Base-by-base conservation (phyloP, 2,329 filamentous ascomycete species). In the Fusarium protoensiforme region DNA sequence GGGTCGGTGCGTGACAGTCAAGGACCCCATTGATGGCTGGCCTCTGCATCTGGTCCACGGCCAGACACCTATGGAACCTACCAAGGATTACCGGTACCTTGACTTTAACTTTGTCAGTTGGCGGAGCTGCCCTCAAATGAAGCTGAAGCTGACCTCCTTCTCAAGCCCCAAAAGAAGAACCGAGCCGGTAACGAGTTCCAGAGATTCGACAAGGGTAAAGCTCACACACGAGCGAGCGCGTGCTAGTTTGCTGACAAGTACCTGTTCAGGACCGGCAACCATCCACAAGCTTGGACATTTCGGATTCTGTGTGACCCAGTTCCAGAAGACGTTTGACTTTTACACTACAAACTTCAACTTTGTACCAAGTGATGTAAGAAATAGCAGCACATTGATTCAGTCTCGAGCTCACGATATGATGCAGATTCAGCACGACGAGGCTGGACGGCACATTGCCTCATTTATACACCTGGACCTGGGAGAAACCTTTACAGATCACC, bases 321-420 rank as follows among this genome's bases (percentile, higher is more conserved):
- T 41, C 38, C 38, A 41, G 20, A 41, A 41, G 38, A 41, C 38
- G 1, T 41, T 41, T 41, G 38, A 41, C 38, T 41, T 41, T 41
- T 41, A 41, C 38, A 41, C 38, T n/a, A 14, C 10, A 41, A 20
- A 41, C 38, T 41, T 41, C 38, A 41, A 41, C n/a, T 41, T 41
- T 41, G n/a, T 41, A 5, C 38, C n/a, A 41, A 41, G 38, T 10
- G 38, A 41, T 13, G 38, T 41, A 41, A 41, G 38, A 41, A 20
- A 0, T 10, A 5, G 3, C 38, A 1, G 2, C n/a, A 11, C 0
- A 41, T 7, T 20, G 38, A 13, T 20, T 7, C n/a, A 20, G 2
- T 3, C 38, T 13, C 5, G 1, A 13, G n/a, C 38, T 41, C 10
- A 41, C n/a, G n/a, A 14, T 1, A 7, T 41, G 38, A 7, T 4